A percentile compares a stretch with the other conserved stretches of the same genome.
These are phyloP conservation scores for Triglochin maritima DNA, from an alignment of 106 monocot genomes.

Conservation along the genomic window DNA sequence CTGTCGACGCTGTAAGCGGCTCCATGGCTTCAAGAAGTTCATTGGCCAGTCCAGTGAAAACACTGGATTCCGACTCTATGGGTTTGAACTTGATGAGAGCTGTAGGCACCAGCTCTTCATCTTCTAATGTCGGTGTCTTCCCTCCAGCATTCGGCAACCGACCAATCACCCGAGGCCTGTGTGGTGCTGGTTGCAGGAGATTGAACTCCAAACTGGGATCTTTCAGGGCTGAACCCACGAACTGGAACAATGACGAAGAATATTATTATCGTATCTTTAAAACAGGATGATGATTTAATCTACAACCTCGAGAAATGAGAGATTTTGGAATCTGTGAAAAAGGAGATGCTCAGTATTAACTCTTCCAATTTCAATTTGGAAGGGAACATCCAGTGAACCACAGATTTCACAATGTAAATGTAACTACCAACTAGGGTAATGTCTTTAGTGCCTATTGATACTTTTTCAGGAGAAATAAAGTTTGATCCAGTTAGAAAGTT, in stretches of 20 bases:
- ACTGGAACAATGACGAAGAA: slow-evolving; percentile 18
- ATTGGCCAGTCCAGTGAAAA: slow-evolving; percentile 61
- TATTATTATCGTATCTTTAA: no score
- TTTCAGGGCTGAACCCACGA: slow-evolving; percentile 70
- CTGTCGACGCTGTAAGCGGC: slow-evolving; percentile 28
- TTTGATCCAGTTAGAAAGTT: no score
- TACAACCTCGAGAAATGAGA: no score
- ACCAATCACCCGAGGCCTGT: slow-evolving; percentile 40
- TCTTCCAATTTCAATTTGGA: no score
- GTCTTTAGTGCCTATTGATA: no score
- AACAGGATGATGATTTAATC: no score
- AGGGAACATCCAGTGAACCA: no score
- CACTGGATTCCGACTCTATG: slow-evolving; percentile 50
- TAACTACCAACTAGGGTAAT: no score
- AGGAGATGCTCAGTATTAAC: no score
- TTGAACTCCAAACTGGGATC: slow-evolving; percentile 76
- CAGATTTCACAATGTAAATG: no score
- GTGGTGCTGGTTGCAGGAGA: slow-evolving; percentile 42
- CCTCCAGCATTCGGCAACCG: slow-evolving; percentile 26
- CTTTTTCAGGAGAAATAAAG: no score
- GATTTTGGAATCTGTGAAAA: no score
- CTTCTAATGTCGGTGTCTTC: slow-evolving; percentile 45
- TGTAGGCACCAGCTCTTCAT: slow-evolving; percentile 76
- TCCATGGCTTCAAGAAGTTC: slow-evolving; percentile 57
- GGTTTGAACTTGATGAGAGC: slow-evolving; percentile 75